Evolutionary conservation across 345 rosid species (phyloP), one percentile per base, ranked within the genome.

Genomic region (Dimocarpus longan): DNA sequence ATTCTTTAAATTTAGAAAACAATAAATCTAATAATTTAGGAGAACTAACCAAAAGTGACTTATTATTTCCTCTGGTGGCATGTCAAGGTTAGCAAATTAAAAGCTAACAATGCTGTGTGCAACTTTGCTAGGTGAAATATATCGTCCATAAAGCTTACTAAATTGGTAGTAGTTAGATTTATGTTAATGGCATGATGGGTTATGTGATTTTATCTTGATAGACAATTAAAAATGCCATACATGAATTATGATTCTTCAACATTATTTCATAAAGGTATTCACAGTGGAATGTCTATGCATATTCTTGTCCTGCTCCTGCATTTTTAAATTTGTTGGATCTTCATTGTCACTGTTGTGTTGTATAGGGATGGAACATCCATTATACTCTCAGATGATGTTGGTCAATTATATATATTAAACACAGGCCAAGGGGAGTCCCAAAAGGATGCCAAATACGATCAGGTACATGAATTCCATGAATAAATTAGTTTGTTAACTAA

Each of bases 391-490:
- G 99, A 97, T 85, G 98, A 97, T 88, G 99, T 94, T 81, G 99
- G 99, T 71, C 99, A 97, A 80, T 83, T 94, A 71, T 92, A 97
- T 78, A 79, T 92, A 79, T 82, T 97, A 82, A 92, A 85, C 88
- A 97, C 99, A 44, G 99, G 98, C 84, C 97, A 97, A 87, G 99
- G 99, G 56, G 98, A 97, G 82, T 93, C 98, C 42, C 98, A 94
- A 83, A 88, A 83, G 79, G 97, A 94, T 76, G 97, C 99, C 71
- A 91, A 94, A 85, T 94, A 97, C 80, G 98, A 97, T 80, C 99
- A 97, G 98, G 99, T 97, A 84, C 73, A 46, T 65, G 56, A 73
- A 56, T 57, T 56, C 59, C 70, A 73, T 70, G 46, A 59, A 40
- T 74, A 73, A 54, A 62, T 68, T 54, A 56, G 42, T 60, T n/a